phyloP scores from a whole-genome alignment of 2,329 filamentous ascomycete genomes.

The Myriangium duriaei region DNA sequence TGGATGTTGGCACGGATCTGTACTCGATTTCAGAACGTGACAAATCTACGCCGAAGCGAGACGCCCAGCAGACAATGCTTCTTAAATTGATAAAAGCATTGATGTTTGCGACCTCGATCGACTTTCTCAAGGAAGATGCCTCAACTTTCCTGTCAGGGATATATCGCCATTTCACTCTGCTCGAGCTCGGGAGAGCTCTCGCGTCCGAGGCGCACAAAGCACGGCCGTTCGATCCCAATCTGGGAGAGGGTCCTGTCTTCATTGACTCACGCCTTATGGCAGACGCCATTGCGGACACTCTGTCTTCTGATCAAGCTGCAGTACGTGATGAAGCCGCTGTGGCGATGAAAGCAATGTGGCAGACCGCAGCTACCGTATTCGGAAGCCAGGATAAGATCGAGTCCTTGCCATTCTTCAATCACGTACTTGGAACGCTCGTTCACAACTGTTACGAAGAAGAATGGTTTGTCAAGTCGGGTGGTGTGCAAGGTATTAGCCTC shows the following conservation, averaged over 20 bases:
- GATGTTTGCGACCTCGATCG: conserved; percentile 72
- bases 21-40: conserved; percentile 67
- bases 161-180: conserved; percentile 77
- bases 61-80: conserved; percentile 66
- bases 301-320: conserved; percentile 70
- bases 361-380: conserved; percentile 65
- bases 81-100: conserved; percentile 82
- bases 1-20: conserved; percentile 55
- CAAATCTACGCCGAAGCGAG: conserved; percentile 76
- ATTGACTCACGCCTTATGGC: conserved; percentile 79
- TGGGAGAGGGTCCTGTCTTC: conserved; percentile 75
- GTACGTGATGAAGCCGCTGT: conserved; percentile 74
- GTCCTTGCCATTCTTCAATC: conserved; percentile 70
- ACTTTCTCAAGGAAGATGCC: conserved; percentile 67
- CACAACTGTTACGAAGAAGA: conserved; percentile 96
- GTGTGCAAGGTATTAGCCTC: conserved; percentile 78
- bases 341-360: conserved; percentile 65
- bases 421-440: conserved; percentile 72
- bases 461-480: conserved; percentile 96
- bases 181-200: conserved; percentile 80
- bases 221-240: conserved; percentile 70
- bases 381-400: conserved; percentile 60
- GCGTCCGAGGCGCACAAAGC: conserved; percentile 64
- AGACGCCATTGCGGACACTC: conserved; percentile 78
- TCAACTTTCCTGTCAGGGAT: conserved; percentile 64